Base-by-base conservation (phyloP, 2,329 filamentous ascomycete genomes). In the Berkeleyomyces rouxiae region DNA sequence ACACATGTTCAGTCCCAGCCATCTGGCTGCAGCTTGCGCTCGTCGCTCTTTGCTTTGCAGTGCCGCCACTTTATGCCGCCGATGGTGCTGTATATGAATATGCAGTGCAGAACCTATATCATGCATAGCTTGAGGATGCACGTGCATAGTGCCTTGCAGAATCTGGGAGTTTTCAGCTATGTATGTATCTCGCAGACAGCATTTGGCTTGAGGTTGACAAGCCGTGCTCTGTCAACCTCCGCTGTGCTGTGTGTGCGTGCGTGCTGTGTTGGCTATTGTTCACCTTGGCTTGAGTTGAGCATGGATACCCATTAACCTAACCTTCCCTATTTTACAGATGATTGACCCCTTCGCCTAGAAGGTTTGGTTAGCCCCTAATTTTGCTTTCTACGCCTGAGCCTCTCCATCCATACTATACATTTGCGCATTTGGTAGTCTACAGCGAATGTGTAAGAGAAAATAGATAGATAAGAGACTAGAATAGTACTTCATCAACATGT, bases 91-190 rank as follows among this genome's bases (percentile, higher is more conserved):
- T 53, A 36, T 53, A 53, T 36, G 4, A 10, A 13, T 2, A 49
- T 7, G 7, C n/a, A 53, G 33, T 53, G 10, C 33, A 23, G 4
- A 10, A 39, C 51, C 23, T 23, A 55, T 39, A 55, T 55, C 43
- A 46, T 46, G 43, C 11, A 39, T 39, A 37, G n/a, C 39, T 37
- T 3, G 33, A 55, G 33, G 51, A 55, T 55, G 51, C 51, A 55
- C 5, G 58, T 31, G 58, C 58, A 59, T 59, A 59, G 58, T 47
- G 58, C 58, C 58, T 47, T 59, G 58, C 58, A 59, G 58, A 37
- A 36, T 39, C 42, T 36, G 43, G n/a, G 58, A 40, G 11, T 59
- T 7, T 37, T 47, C 43, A 59, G 43, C 40, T 59, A 36, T 23
- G n/a, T 31, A 36, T 51, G 47, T 23, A 23, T 39, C 33, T 55